phyloP scores from a whole-genome alignment of 1,139 yeast species.

The Geotrichum restrictum region DNA sequence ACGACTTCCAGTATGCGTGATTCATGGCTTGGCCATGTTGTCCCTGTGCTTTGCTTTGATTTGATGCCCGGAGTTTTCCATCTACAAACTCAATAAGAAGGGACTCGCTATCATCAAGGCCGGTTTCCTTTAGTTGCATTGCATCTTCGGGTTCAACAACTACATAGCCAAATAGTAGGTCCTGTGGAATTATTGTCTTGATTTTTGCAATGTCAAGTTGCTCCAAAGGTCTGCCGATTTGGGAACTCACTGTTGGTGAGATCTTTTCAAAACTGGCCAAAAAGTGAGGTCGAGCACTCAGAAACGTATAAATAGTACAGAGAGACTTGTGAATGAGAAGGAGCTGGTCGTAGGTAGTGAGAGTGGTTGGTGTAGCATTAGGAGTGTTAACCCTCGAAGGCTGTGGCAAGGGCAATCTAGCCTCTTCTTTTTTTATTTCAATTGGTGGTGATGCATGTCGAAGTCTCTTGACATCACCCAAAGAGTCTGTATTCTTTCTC shows the following conservation, averaged over 20 bases:
- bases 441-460: not conserved
- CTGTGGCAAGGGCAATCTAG: not conserved
- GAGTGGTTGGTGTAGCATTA: not conserved
- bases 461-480: not conserved
- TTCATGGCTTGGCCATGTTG: not conserved
- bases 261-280: conserved; percentile 52
- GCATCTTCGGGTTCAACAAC: conserved; percentile 37
- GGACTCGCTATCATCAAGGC: conserved; percentile 43
- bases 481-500: not conserved
- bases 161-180: conserved; percentile 65
- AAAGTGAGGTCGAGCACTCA: conserved; percentile 53
- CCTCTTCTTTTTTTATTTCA: not conserved
- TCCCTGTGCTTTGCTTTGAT: not conserved
- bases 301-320: conserved; percentile 52
- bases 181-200: conserved; percentile 61
- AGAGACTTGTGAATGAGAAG: conserved; percentile 24
- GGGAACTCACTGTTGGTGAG: conserved; percentile 47
- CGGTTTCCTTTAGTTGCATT: conserved; percentile 29
- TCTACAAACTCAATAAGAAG: conserved; percentile 77
- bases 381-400: not conserved
- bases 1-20: conserved; percentile 19
- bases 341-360: not conserved
- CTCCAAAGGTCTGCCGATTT: conserved; percentile 27
- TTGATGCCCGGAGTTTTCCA: conserved; percentile 47
- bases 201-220: conserved; percentile 60